phyloP scores from a whole-genome alignment of 495 filamentous ascomycete species.

The Amphirosellinia nigrospora region DNA sequence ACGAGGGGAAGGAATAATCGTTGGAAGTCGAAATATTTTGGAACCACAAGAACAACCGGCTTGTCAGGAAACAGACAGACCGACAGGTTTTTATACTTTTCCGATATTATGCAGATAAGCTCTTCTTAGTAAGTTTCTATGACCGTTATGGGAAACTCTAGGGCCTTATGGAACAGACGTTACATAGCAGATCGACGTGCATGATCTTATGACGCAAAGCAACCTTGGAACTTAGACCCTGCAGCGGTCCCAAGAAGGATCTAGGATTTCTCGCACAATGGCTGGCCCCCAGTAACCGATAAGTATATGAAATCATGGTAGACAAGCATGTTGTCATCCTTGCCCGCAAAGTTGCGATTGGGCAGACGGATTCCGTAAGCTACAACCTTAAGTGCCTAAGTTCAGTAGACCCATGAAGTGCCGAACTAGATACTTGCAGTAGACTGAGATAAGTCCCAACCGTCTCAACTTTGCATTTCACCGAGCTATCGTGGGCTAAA shows the following conservation, averaged over 20 bases:
- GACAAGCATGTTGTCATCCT: constrained; percentile 18
- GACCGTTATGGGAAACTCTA: not conserved
- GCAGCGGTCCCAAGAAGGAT: constrained; percentile 4
- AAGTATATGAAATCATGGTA: not conserved
- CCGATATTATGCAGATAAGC: not conserved
- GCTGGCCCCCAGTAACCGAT: not conserved
- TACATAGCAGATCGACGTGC: constrained; percentile 7
- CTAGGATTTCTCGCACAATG: not conserved
- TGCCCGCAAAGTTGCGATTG: constrained; percentile 19
- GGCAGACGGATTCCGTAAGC: constrained; percentile 12
- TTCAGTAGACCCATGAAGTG: constrained; percentile 7
- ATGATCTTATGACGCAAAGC: constrained; percentile 14
- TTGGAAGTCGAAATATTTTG: constrained; percentile 3
- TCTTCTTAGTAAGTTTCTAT: constrained; percentile 10
- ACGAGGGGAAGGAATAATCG: not conserved
- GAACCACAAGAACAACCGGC: not conserved
- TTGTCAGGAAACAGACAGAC: not conserved
- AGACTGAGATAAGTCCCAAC: not conserved
- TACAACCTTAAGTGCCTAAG: not conserved
- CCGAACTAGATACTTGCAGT: not conserved
- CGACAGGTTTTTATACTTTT: constrained; percentile 7
- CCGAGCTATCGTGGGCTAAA: not conserved
- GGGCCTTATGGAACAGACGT: constrained; percentile 9
- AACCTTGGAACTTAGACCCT: constrained; percentile 9
- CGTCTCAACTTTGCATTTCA: not conserved